A percentile compares a stretch with the other conserved stretches of the same genome.
phyloP scores from a whole-genome alignment of 2,329 filamentous ascomycete species.

The Trichoderma pleuroti region DNA sequence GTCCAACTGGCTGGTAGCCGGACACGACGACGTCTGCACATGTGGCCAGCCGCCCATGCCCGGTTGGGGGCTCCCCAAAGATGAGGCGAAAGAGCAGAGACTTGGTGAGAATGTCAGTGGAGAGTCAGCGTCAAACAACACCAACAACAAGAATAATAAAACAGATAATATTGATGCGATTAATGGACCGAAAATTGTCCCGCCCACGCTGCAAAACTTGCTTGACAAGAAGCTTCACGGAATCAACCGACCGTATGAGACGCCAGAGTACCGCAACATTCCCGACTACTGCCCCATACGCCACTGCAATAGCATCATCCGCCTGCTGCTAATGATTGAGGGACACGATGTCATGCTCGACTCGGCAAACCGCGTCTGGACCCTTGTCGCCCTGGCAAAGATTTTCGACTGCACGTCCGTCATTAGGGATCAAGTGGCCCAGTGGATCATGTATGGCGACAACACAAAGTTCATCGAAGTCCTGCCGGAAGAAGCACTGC shows the following conservation, averaged over 20 bases:
- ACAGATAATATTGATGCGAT: background rate
- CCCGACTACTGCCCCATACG: conserved; percentile 62
- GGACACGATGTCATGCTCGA: conserved; percentile 54
- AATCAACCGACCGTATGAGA: conserved; percentile 20
- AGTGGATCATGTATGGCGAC: conserved; percentile 54
- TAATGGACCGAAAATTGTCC: background rate
- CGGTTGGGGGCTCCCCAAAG: background rate
- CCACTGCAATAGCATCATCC: conserved; percentile 61
- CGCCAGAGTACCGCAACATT: conserved; percentile 36
- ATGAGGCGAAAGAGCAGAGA: background rate
- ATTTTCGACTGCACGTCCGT: conserved; percentile 50
- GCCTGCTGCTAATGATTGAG: conserved; percentile 57
- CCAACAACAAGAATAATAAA: background rate
- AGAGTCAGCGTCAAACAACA: background rate
- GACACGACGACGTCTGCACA: conserved; percentile 41
- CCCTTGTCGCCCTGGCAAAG: conserved; percentile 59
- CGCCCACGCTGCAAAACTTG: conserved; percentile 17
- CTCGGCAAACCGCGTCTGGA: conserved; percentile 65
- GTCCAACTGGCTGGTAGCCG: conserved; percentile 32
- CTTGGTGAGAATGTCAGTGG: background rate
- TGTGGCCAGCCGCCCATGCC: conserved; percentile 24
- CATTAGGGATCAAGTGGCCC: conserved; percentile 48
- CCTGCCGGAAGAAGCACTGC: conserved; percentile 58
- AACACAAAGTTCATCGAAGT: conserved; percentile 61
- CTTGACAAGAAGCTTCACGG: background rate